These are phyloP conservation scores for Trichopus zeylanicus DNA, from an alignment of 116 monocot species.

Conservation along the genomic window DNA sequence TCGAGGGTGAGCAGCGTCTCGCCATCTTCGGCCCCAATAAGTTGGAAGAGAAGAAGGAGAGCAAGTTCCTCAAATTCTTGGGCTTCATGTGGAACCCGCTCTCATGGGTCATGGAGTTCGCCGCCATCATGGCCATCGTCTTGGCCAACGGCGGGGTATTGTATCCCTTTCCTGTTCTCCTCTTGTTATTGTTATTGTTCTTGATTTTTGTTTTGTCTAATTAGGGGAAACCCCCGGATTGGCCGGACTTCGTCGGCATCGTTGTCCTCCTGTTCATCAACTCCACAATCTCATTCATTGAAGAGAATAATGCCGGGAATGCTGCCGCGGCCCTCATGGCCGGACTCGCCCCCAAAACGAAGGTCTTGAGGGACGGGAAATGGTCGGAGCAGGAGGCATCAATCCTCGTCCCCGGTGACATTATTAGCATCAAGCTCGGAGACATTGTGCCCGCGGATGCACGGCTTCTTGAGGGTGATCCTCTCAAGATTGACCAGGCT, in stretches of 20 bases:
- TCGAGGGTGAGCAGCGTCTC: too few relatives aligned
- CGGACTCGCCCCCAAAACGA: conserved; percentile 87
- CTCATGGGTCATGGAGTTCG: conserved; percentile 91
- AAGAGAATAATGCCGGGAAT: conserved; percentile 93
- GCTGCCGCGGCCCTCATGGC: conserved; percentile 93
- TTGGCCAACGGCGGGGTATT: conserved; percentile 73
- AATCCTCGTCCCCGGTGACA: conserved; percentile 82
- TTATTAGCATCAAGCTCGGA: conserved; percentile 87
- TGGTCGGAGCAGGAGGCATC: conserved; percentile 83
- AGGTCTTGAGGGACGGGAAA: conserved; percentile 63
- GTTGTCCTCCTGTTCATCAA: conserved; percentile 72
- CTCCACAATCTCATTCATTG: conserved; percentile 93
- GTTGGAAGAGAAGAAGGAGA: too few relatives aligned
- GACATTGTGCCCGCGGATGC: conserved; percentile 84
- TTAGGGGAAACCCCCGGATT: conserved; percentile 85
- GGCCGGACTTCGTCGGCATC: conserved; percentile 87
- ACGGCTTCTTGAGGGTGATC: conserved; percentile 52
- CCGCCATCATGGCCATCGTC: conserved; percentile 85
- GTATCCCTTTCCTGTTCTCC: not conserved
- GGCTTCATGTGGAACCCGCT: conserved; percentile 98
- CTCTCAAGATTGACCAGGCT: conserved; percentile 54
- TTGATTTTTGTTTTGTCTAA: not conserved
- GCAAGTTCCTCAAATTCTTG: conserved; percentile 77
- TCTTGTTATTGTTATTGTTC: not conserved
- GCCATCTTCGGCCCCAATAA: too few relatives aligned